Conservation (phyloP, 2,329 filamentous ascomycete species). For the Sclerotinia nivalis region DNA sequence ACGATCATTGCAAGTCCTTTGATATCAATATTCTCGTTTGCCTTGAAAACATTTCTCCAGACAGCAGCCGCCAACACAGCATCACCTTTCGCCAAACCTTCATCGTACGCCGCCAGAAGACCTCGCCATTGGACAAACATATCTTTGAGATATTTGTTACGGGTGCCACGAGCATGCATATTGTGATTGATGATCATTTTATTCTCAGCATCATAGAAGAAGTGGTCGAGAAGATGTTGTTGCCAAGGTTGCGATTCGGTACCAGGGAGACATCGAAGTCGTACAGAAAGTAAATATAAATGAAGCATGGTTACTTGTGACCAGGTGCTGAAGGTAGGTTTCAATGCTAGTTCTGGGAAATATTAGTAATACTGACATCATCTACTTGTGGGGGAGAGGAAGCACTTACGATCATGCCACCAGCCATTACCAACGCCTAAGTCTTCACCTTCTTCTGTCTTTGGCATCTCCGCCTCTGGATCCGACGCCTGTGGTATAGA, state of each 20-base stretch:
- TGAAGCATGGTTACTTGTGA: constrained; percentile 94
- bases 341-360: constrained; percentile 68
- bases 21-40: constrained; percentile 61
- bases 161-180: constrained; percentile 57
- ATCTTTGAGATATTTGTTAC: constrained; percentile 76
- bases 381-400: background rate
- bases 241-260: constrained; percentile 75
- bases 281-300: constrained; percentile 86
- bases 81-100: constrained; percentile 75
- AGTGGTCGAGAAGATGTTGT: constrained; percentile 90
- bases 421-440: constrained; percentile 71
- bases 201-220: constrained; percentile 86
- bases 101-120: constrained; percentile 79
- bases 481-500: constrained; percentile 32
- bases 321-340: constrained; percentile 92
- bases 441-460: constrained; percentile 78
- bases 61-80: constrained; percentile 77
- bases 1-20: constrained; percentile 61
- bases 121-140: constrained; percentile 93
- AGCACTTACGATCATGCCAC: constrained; percentile 77
- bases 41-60: constrained; percentile 93
- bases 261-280: constrained; percentile 74
- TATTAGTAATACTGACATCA: constrained; percentile 18
- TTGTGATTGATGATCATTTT: constrained; percentile 81
- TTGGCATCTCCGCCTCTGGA: constrained; percentile 65